Evolutionary conservation across 768 basidiomycete species (phyloP).

Genomic region (Hortiboletus flavorubellus): DNA sequence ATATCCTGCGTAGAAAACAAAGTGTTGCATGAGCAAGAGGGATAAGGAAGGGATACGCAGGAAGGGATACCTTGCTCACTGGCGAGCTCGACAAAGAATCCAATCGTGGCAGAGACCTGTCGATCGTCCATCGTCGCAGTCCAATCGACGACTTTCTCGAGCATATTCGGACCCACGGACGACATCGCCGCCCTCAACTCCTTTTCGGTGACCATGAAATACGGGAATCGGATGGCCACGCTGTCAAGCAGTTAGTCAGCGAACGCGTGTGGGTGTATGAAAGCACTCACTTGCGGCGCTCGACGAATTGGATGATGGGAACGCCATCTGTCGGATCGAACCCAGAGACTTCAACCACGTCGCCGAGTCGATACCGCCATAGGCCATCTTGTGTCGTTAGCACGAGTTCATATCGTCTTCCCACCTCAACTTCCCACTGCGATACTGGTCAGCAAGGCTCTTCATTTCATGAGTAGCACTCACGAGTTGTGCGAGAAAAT

Average conservation of each 20-base stretch:
- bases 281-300: conserved; percentile 10
- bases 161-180: background rate
- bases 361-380: no score
- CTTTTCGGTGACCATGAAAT: conserved; percentile 11
- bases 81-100: conserved; percentile 17
- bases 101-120: conserved; percentile 5
- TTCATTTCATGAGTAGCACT: background rate
- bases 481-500: background rate
- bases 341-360: no score
- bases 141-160: conserved; percentile 10
- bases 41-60: background rate
- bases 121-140: conserved; percentile 10
- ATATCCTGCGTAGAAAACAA: background rate
- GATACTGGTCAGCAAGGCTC: background rate
- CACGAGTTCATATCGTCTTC: background rate
- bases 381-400: no score
- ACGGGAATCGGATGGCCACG: conserved; percentile 8
- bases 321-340: conserved; percentile 11
- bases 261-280: background rate
- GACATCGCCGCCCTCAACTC: conserved; percentile 10
- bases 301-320: conserved; percentile 18
- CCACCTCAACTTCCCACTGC: conserved; percentile 17
- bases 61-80: background rate
- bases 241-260: background rate
- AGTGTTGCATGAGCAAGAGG: background rate